Evolutionary conservation across 306 rosid genomes (phyloP).

Genomic region (Crotalaria pallida): DNA sequence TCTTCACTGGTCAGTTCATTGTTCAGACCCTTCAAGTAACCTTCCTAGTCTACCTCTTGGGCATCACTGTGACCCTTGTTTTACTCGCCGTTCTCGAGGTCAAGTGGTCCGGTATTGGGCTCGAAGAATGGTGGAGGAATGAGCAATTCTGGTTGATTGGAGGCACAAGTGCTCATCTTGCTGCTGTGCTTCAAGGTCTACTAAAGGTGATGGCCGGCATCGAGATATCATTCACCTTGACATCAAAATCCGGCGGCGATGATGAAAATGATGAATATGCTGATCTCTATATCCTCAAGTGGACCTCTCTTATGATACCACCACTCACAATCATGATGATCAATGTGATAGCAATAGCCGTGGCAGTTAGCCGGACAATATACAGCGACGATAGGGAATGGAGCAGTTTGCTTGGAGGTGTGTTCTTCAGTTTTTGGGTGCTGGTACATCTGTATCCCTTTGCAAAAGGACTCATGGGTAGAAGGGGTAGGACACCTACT

Average conservation of each 20-base stretch:
- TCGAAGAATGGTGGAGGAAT: slow-evolving; percentile 85
- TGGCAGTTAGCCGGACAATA: slow-evolving; percentile 49
- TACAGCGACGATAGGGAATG: slow-evolving; percentile 46
- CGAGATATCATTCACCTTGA: slow-evolving; percentile 72
- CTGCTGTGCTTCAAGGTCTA: slow-evolving; percentile 73
- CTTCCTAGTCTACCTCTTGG: slow-evolving; percentile 62
- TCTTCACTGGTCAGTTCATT: slow-evolving; percentile 61
- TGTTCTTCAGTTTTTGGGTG: slow-evolving; percentile 79
- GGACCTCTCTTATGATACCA: slow-evolving; percentile 64
- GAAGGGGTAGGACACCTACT: slow-evolving; percentile 64
- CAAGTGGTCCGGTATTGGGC: slow-evolving; percentile 70
- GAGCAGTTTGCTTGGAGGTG: slow-evolving; percentile 65
- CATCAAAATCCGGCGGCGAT: slow-evolving; percentile 60
- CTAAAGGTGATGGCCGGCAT: slow-evolving; percentile 69
- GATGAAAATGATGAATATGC: slow-evolving; percentile 55
- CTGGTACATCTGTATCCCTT: slow-evolving; percentile 70
- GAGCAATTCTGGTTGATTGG: slow-evolving; percentile 86
- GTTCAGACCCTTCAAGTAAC: slow-evolving; percentile 51
- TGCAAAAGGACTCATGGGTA: slow-evolving; percentile 76
- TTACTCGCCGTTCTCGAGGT: slow-evolving; percentile 62
- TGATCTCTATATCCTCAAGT: slow-evolving; percentile 58
- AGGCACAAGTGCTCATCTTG: slow-evolving; percentile 83
- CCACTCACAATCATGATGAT: slow-evolving; percentile 67
- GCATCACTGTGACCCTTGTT: slow-evolving; percentile 59
- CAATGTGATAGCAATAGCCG: slow-evolving; percentile 54